Percentiles rank a stretch among this genome's conserved stretches.
phyloP scores from a whole-genome alignment of 495 filamentous ascomycete genomes.

The Podospora pseudoanserina region DNA sequence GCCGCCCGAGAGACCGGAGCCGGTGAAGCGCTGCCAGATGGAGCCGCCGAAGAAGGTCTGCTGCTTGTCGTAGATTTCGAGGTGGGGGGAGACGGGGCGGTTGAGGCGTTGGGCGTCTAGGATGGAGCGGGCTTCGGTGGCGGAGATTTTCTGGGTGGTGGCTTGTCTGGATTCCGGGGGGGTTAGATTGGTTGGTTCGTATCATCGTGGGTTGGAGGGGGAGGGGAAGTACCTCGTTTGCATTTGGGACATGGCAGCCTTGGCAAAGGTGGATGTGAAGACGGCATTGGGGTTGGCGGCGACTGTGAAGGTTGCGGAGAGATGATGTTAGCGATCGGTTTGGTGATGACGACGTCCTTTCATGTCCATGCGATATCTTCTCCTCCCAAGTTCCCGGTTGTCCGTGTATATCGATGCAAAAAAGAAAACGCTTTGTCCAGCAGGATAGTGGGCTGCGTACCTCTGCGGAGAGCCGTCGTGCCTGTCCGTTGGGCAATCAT shows the following conservation, averaged over 20 bases:
- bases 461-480: conserved; percentile 39
- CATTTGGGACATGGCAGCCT: conserved; percentile 19
- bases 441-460: conserved; percentile 22
- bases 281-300: conserved; percentile 31
- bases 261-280: conserved; percentile 35
- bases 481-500: conserved; percentile 38
- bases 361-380: neutral
- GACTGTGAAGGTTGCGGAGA: conserved; percentile 14
- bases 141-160: conserved; percentile 57
- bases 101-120: conserved; percentile 78
- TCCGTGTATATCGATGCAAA: neutral
- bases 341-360: neutral
- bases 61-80: conserved; percentile 82
- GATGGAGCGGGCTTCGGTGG: conserved; percentile 61
- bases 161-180: conserved; percentile 36
- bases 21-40: conserved; percentile 76
- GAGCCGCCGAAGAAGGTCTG: conserved; percentile 77
- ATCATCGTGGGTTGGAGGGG: conserved; percentile 4
- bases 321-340: conserved; percentile 15
- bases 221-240: conserved; percentile 29
- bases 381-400: neutral
- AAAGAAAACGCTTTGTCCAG: neutral
- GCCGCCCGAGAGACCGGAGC: conserved; percentile 62
- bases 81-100: conserved; percentile 85
- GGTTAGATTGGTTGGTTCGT: neutral